Base-by-base conservation (phyloP, 2,329 filamentous ascomycete genomes). In the Didymella exigua region DNA sequence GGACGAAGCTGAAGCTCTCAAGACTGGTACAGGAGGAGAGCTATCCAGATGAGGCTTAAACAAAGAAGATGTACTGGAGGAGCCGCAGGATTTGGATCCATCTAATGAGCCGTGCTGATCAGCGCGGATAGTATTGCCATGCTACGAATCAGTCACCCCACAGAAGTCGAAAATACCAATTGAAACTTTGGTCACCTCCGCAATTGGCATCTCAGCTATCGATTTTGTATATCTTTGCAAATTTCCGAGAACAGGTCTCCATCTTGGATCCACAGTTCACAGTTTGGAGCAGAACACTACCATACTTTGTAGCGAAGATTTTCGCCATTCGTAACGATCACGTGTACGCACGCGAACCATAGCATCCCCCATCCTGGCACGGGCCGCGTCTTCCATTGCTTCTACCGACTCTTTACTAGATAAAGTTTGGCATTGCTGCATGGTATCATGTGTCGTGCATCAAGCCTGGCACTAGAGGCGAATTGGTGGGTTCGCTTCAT, bases 391-490 rank as follows among this genome's bases (percentile, higher is more conserved):
- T 56, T 30, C 44, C 30, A 51, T 49, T 41, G 48, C 23, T 54
- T 52, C 51, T 60, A 48, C 57, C 26, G 49, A 51, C 29, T 33
- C 29, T 42, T 43, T 27, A 30, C 37, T 27, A 40, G 34, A 54
- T 56, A 56, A 50, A 49, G 57, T 63, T 61, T 56, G 26, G 53
- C 19, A 59, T 38, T 45, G 48, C 18, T 47, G 54, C 33, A 42
- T 42, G 40, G 55, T 55, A 62, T 60, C 60, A 59, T 65, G 65
- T 61, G 59, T 63, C 57, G 57, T 61, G 63, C 59, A 62, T 64
- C 34, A 41, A 48, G 45, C 38, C 38, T 44, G 41, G 44, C 49
- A 56, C 61, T 58, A 61, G 46, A 34, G 31, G 40, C 10, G 36
- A 49, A 7, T 43, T 43, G 41, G 58, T 56, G 36, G 51, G 49